Base-by-base conservation (phyloP, 2,329 filamentous ascomycete species). In the Nemania sp. region DNA sequence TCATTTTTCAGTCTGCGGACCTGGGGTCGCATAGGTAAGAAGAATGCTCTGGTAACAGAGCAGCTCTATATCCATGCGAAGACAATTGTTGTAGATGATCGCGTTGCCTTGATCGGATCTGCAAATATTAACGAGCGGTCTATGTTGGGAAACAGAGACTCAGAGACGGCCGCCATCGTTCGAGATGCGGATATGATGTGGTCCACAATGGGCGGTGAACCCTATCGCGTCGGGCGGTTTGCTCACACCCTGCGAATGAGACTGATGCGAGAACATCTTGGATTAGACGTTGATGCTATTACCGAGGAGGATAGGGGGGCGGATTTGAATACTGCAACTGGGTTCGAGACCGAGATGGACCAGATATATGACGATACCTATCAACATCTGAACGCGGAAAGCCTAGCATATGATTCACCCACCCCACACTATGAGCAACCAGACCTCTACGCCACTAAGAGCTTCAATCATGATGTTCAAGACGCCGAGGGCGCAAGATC, bases 61-160 rank as follows among this genome's bases (percentile, higher is more conserved):
- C 96, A 98, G 81, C 87, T 99, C 11, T 99, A 99, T 78, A 98
- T 99, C 65, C 96, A 99, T 76, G 96, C 96, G 69, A 99, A 99
- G 81, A 92, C 92, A 72, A 98, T 98, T 85, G 88, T 99, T 64
- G 95, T 97, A 4, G 96, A 99, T 79, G 96, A 99, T 76, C 89
- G 95, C 38, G 89, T 96, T 66, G 95, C 92, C 22, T 90, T 99
- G 69, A 99, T 99, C 74, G 96, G 96, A 20, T 98, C 95, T 53
- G 96, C 96, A 61, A 99, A 99, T 78, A 98, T 99, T 84, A 99
- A 99, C 75, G 96, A 99, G 80, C 90, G 96, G 53, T 98, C 95
- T 6, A 94, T 98, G 93, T 80, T 98, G 69, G 96, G 96, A 8
- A 91, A 89, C 56, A 89, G 96, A 75, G 96, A 99, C 79, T 98